A percentile compares a stretch with the other conserved stretches of the same genome.
Evolutionary conservation across 164 flowering plant species (phyloP).

Genomic region (Liriodendron chinense): DNA sequence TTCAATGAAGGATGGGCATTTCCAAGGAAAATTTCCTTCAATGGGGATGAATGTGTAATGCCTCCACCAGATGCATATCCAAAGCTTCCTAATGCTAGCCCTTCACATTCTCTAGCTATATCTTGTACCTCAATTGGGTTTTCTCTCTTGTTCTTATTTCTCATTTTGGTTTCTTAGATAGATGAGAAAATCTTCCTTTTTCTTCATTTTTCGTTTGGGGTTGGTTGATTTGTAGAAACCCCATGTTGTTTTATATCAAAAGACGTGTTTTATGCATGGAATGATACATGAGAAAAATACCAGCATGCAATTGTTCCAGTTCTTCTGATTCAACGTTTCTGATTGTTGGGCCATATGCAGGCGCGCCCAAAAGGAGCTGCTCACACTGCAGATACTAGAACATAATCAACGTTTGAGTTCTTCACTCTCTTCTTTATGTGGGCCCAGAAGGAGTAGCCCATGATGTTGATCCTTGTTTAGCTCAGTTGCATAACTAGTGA

Average conservation of each 20-base stretch:
- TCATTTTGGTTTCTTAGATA: not conserved
- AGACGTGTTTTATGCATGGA: too few relatives aligned
- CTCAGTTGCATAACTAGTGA: too few relatives aligned
- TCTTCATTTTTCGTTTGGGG: not conserved
- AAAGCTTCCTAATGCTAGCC: constrained; percentile 45
- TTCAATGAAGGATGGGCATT: constrained; percentile 75
- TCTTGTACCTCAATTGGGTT: not conserved
- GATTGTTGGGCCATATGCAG: too few relatives aligned
- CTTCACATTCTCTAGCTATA: not conserved
- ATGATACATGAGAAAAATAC: too few relatives aligned
- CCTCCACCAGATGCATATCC: constrained; percentile 73
- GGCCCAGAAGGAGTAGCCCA: too few relatives aligned
- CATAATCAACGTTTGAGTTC: too few relatives aligned
- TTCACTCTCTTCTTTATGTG: too few relatives aligned
- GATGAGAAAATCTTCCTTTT: not conserved
- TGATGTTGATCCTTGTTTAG: too few relatives aligned
- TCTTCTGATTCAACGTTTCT: too few relatives aligned
- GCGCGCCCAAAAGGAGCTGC: too few relatives aligned
- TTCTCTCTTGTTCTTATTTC: not conserved
- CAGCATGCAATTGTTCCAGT: too few relatives aligned
- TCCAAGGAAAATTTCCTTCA: constrained; percentile 67
- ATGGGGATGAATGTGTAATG: constrained; percentile 68
- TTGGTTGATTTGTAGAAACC: not conserved
- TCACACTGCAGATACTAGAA: too few relatives aligned
- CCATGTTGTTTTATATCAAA: not conserved